A percentile compares a stretch with the other conserved stretches of the same genome.
Conservation (phyloP, 495 filamentous ascomycete species). For the Neurospora intermedia region DNA sequence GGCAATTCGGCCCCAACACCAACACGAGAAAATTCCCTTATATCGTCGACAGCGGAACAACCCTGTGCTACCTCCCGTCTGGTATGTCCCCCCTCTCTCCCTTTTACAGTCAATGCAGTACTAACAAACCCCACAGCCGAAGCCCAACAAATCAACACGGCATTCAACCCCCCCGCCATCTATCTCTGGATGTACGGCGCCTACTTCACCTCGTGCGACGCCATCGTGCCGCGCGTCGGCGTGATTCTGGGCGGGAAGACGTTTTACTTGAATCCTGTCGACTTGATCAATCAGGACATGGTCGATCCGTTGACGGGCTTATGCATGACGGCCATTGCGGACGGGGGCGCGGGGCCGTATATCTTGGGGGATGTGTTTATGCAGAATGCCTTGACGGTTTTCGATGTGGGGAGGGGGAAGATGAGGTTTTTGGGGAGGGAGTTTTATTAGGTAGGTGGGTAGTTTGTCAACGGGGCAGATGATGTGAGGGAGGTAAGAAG, state of each 20-base stretch:
- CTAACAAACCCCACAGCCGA: slow-evolving; percentile 23
- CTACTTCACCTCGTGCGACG: slow-evolving; percentile 46
- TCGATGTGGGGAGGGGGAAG: slow-evolving; percentile 47
- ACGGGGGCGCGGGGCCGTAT: slow-evolving; percentile 31
- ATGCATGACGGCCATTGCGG: slow-evolving; percentile 39
- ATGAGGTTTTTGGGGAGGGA: slow-evolving; percentile 36
- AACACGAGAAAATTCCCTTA: slow-evolving; percentile 27
- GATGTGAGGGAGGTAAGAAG: no score
- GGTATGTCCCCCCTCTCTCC: slow-evolving; percentile 4
- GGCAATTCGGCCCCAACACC: slow-evolving; percentile 22
- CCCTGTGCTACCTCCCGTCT: slow-evolving; percentile 31
- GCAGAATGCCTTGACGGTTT: slow-evolving; percentile 52
- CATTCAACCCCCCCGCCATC: slow-evolving; percentile 44
- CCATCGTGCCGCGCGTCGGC: slow-evolving; percentile 41
- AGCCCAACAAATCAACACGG: slow-evolving; percentile 28
- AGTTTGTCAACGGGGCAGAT: background rate
- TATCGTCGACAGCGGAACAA: slow-evolving; percentile 40
- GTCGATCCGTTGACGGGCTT: slow-evolving; percentile 27
- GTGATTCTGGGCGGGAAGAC: slow-evolving; percentile 37
- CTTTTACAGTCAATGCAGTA: no score
- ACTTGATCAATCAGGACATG: slow-evolving; percentile 39
- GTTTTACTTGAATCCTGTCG: slow-evolving; percentile 44
- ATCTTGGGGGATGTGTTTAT: slow-evolving; percentile 55
- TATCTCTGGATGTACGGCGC: slow-evolving; percentile 33
- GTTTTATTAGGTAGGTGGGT: slow-evolving; percentile 16